Percentiles rank a stretch among this genome's conserved stretches.
Evolutionary conservation across 345 rosid species (phyloP).

Genomic region (Psidium friedrichsthalianum): DNA sequence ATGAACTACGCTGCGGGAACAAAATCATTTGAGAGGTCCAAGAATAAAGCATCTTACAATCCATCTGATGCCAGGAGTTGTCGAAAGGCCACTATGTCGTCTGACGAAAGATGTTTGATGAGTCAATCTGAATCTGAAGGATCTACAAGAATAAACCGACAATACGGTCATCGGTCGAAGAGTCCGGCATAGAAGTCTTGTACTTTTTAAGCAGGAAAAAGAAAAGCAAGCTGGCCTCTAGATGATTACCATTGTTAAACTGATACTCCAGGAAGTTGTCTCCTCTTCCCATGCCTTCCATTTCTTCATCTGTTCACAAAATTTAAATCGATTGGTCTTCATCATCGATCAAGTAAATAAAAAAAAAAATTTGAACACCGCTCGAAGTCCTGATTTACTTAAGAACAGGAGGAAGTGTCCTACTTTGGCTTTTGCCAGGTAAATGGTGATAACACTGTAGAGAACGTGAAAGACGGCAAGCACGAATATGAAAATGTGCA

Average conservation of each 20-base stretch:
- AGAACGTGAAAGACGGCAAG: constrained; percentile 32
- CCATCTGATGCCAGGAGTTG: constrained; percentile 34
- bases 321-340: not conserved
- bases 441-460: constrained; percentile 23
- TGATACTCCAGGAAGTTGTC: constrained; percentile 35
- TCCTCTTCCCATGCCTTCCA: constrained; percentile 38
- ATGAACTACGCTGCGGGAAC: not conserved
- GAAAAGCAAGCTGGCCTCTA: not conserved
- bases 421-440: constrained; percentile 31
- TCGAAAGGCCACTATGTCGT: constrained; percentile 27
- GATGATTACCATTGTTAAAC: constrained; percentile 20
- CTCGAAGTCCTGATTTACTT: not conserved
- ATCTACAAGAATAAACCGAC: constrained; percentile 8
- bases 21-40: not conserved
- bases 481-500: constrained; percentile 35
- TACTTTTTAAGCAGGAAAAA: not conserved
- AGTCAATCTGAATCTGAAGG: constrained; percentile 33
- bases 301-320: constrained; percentile 22
- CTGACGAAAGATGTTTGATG: constrained; percentile 34
- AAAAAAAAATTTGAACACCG: not conserved
- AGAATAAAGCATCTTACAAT: constrained; percentile 12
- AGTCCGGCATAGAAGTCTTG: not conserved
- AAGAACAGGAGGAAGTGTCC: not conserved
- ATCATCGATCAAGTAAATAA: not conserved
- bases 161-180: not conserved